phyloP scores from a whole-genome alignment of 768 basidiomycete genomes.

The Mycena floridula region DNA sequence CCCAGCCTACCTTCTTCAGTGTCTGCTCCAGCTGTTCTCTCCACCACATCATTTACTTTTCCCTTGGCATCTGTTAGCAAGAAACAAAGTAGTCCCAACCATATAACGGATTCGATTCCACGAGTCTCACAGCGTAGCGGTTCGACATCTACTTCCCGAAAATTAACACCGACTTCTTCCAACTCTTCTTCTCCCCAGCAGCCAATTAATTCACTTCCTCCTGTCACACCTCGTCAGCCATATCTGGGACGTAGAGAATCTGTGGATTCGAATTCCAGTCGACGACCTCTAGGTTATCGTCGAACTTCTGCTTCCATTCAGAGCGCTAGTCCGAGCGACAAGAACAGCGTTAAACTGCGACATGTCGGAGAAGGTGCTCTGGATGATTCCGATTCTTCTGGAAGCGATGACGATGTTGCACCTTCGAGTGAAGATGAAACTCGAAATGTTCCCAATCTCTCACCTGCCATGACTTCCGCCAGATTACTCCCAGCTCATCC shows the following conservation, averaged over 20 bases:
- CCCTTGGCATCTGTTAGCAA: no score
- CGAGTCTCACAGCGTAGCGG: constrained; percentile 19
- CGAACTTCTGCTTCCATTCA: constrained; percentile 40
- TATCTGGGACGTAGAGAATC: constrained; percentile 33
- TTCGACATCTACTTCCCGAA: constrained; percentile 33
- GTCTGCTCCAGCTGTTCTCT: not conserved
- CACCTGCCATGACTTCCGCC: constrained; percentile 26
- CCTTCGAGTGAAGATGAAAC: constrained; percentile 31
- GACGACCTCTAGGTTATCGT: constrained; percentile 33
- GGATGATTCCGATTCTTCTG: constrained; percentile 71
- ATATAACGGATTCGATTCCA: no score
- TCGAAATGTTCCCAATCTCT: constrained; percentile 11
- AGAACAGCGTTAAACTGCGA: constrained; percentile 35
- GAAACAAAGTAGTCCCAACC: no score
- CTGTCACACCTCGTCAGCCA: constrained; percentile 36
- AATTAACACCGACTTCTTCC: constrained; percentile 52
- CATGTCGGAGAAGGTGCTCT: constrained; percentile 76
- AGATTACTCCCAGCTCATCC: constrained; percentile 36
- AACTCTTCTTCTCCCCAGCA: constrained; percentile 52
- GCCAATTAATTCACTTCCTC: constrained; percentile 33
- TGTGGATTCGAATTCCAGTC: constrained; percentile 21
- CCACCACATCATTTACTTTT: no score
- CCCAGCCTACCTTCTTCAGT: no score
- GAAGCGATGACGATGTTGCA: constrained; percentile 24
- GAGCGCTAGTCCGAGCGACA: constrained; percentile 34